phyloP scores from a whole-genome alignment of 2,329 filamentous ascomycete genomes.

The Setomelanomma holmii region DNA sequence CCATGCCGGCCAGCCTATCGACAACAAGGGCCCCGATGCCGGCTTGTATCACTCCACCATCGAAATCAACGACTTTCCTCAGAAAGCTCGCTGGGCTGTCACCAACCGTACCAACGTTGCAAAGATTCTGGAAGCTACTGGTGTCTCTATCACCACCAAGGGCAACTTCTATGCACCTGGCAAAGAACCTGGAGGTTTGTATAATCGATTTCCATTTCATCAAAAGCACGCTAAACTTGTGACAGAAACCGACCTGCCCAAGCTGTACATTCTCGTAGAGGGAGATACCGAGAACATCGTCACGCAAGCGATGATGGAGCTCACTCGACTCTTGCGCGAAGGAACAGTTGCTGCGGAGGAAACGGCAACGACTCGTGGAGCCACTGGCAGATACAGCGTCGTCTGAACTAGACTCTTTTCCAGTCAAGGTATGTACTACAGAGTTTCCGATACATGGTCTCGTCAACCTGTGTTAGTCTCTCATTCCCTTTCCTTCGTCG shows the following conservation, averaged over 20 bases:
- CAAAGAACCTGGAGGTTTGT: conserved; percentile 72
- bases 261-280: conserved; percentile 96
- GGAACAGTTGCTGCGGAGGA: conserved; percentile 89
- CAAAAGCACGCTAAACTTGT: conserved; percentile 10
- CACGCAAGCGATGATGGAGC: conserved; percentile 85
- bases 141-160: conserved; percentile 96
- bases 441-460: not conserved
- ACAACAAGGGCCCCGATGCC: conserved; percentile 97
- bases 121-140: conserved; percentile 94
- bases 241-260: conserved; percentile 73
- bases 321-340: conserved; percentile 87
- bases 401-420: conserved; percentile 17
- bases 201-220: not conserved
- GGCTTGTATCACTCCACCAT: conserved; percentile 96
- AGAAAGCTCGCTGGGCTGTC: conserved; percentile 98
- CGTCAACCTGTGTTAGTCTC: conserved; percentile 2
- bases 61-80: conserved; percentile 99
- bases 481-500: not conserved
- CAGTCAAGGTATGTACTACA: conserved; percentile 10
- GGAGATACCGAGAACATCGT: conserved; percentile 95
- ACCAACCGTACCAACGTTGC: conserved; percentile 98
- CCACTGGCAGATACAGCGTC: conserved; percentile 85
- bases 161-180: conserved; percentile 86
- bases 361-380: conserved; percentile 75
- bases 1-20: conserved; percentile 89